Base-by-base conservation (phyloP, 1,284 basidiomycete species). In the Veloboletus limbatus region DNA sequence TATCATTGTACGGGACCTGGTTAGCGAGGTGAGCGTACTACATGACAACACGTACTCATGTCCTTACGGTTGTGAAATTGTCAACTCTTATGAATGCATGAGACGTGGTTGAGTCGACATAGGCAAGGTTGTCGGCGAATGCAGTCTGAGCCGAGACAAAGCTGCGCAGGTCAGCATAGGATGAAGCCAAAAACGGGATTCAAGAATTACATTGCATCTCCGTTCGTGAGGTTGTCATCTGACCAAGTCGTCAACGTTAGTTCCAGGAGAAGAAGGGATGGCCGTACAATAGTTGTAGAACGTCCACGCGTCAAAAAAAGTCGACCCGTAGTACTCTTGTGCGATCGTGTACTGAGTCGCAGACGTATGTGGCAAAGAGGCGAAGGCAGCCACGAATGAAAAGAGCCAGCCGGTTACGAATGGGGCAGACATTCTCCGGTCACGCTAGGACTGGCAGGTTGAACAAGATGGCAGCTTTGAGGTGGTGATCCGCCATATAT, bases 1-100 rank as follows among this genome's bases (percentile, higher is more conserved):
- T 88, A 37, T 84, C 59, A 52, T 81, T 79, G 55, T 72, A 82
- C 4, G 66, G 62, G 8, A 63, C 65, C 61, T 67, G 36, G 14
- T 33, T 14, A 26, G 21, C 35, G 16, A 39, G 18, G 10, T 48
- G 38, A 52, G 36, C 31, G 47, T 17, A 10, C 10, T 17, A 10
- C 10, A 14, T 8, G 25, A 34, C 8, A 31, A 49, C 7, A 18
- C n/a, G 13, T 26, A 10, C 10, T 11, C 35, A 21, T 28, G 6
- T 31, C 44, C 68, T 57, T 24, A 85, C 75, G 6, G 58, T 73
- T 5, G 79, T 71, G 18, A 76, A 76, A 59, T 88, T 85, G 66
- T 88, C 86, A 13, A 88, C 83, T 57, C 76, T 76, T 60, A 89
- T 83, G 58, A 90, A 79, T 2, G 85, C 85, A 49, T 81, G 71